A percentile compares a stretch with the other conserved stretches of the same genome.
Conservation (phyloP, 257 asterid genomes). For the Schizonepeta tenuifolia region DNA sequence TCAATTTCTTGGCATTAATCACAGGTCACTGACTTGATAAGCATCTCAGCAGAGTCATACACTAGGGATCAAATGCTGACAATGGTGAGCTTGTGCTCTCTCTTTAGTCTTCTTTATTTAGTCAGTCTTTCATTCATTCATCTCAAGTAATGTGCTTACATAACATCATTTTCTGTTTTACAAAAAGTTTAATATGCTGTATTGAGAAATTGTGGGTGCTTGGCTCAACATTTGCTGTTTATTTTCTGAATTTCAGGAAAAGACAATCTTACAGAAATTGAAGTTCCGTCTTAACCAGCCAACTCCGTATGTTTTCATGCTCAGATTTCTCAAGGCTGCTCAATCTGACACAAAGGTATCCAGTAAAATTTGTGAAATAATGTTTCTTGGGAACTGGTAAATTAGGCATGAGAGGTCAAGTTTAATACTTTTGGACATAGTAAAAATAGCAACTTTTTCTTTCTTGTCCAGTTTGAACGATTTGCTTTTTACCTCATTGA, state of each 20-base stretch:
- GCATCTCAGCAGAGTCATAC: conserved; percentile 84
- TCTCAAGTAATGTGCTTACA: neutral
- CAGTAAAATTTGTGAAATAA: neutral
- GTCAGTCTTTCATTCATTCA: conserved; percentile 19
- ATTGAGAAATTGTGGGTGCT: neutral
- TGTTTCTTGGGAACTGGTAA: neutral
- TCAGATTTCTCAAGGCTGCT: conserved; percentile 90
- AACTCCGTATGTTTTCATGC: conserved; percentile 94
- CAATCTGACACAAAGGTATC: conserved; percentile 66
- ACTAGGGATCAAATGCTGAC: conserved; percentile 80
- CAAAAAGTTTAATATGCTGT: neutral
- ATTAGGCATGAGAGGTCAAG: neutral
- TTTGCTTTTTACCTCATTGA: conserved; percentile 91
- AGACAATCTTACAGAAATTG: conserved; percentile 62
- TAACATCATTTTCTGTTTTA: neutral
- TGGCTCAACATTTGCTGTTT: conserved; percentile 24
- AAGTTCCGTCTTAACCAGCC: conserved; percentile 94
- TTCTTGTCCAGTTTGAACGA: conserved; percentile 67
- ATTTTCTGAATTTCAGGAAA: conserved; percentile 62
- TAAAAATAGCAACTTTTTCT: conserved; percentile 11
- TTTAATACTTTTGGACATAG: neutral
- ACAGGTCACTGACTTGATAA: conserved; percentile 81
- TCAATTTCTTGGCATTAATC: conserved; percentile 27
- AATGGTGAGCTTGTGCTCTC: conserved; percentile 59
- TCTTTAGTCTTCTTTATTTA: neutral